Percentiles rank a stretch among this genome's conserved stretches.
Evolutionary conservation across 441 rosid genomes (phyloP).

Genomic region (Manihot esculenta): DNA sequence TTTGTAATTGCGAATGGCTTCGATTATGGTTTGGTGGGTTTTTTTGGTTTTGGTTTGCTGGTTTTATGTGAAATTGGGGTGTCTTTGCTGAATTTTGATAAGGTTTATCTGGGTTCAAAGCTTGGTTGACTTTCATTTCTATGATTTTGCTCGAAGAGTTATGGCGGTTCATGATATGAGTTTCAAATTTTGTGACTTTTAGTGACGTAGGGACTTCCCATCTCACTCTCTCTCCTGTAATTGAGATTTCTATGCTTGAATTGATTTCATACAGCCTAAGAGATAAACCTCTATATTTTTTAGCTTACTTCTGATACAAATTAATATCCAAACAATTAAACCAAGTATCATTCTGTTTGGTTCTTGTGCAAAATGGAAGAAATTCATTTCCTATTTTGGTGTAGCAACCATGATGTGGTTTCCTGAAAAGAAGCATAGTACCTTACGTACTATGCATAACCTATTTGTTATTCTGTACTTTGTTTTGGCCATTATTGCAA

Average conservation of each 20-base stretch:
- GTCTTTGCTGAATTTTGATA: slow-evolving; percentile 11
- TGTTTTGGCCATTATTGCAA: slow-evolving; percentile 1
- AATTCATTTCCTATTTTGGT: not conserved
- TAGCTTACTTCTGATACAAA: not conserved
- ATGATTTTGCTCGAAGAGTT: slow-evolving; percentile 20
- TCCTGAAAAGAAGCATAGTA: not conserved
- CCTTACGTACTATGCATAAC: not conserved
- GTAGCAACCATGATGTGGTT: slow-evolving; percentile 2
- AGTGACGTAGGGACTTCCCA: not conserved
- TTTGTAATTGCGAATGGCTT: slow-evolving; percentile 15
- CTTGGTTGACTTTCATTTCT: slow-evolving; percentile 40
- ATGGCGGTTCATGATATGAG: slow-evolving; percentile 24
- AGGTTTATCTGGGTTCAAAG: slow-evolving; percentile 19
- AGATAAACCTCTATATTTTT: not conserved
- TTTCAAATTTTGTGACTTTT: slow-evolving; percentile 14
- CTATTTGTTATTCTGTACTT: not conserved
- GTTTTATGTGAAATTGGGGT: slow-evolving; percentile 26
- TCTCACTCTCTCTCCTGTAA: slow-evolving; percentile 14
- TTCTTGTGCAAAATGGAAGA: not conserved
- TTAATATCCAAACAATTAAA: not conserved
- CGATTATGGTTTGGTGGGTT: not conserved
- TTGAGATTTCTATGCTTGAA: not conserved
- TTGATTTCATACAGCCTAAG: not conserved
- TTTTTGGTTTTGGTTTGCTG: slow-evolving; percentile 7
- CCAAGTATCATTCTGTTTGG: not conserved